phyloP scores from a whole-genome alignment of 805 yeast genomes.

The Hanseniaspora osmophila region DNA sequence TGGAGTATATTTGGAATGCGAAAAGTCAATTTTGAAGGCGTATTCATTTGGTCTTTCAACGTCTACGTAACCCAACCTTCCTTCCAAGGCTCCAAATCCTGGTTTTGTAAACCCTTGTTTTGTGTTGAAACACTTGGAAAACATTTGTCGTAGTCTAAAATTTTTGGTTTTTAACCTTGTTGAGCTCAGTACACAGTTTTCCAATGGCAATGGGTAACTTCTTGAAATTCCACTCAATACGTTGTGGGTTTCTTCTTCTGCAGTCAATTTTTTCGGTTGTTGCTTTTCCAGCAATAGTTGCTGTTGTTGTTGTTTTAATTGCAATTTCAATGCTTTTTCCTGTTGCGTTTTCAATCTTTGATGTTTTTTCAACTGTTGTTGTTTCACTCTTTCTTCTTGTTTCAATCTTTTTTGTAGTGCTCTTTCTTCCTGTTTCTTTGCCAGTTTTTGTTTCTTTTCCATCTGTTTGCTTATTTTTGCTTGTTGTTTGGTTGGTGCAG shows the following conservation, averaged over 20 bases:
- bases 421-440: slow-evolving; percentile 6
- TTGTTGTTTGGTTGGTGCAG: slow-evolving; percentile 14
- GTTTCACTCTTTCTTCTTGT: slow-evolving; percentile 14
- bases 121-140: slow-evolving; percentile 53
- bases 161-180: slow-evolving; percentile 56
- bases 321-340: slow-evolving; percentile 8
- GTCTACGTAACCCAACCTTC: slow-evolving; percentile 59
- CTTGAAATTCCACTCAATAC: slow-evolving; percentile 80
- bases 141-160: slow-evolving; percentile 83
- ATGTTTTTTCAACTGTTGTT: slow-evolving; percentile 25
- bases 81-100: slow-evolving; percentile 38
- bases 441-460: slow-evolving; percentile 14
- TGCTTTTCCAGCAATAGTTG: slow-evolving; percentile 5
- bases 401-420: slow-evolving; percentile 6
- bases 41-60: slow-evolving; percentile 61
- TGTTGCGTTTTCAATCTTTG: slow-evolving; percentile 22
- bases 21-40: slow-evolving; percentile 30
- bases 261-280: slow-evolving; percentile 37
- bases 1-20: not conserved
- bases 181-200: slow-evolving; percentile 57
- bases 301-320: slow-evolving; percentile 4
- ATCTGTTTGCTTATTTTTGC: slow-evolving; percentile 17
- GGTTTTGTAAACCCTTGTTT: slow-evolving; percentile 35
- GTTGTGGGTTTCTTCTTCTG: slow-evolving; percentile 85
- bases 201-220: slow-evolving; percentile 73